Evolutionary conservation across 2,329 filamentous ascomycete genomes (phyloP), one percentile per base, ranked within the genome.

Genomic region (Penicillium fuscoglaucum): DNA sequence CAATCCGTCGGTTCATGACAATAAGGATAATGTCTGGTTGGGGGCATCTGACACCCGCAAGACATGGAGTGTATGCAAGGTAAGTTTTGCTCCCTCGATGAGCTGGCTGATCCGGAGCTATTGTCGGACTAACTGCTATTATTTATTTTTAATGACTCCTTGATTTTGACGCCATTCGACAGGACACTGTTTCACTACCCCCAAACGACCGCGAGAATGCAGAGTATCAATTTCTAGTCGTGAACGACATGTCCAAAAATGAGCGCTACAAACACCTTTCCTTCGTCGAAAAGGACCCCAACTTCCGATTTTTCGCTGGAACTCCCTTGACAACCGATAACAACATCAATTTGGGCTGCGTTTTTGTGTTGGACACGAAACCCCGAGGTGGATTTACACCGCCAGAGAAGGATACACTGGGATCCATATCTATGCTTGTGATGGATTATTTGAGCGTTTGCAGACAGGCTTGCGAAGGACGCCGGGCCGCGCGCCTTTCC

Each of bases 391-490:
- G 80, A 0, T 66, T 89, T 19, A 68, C 64, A 0, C 41, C 66
- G 2, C 41, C 52, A 8, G 71, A 76, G 51, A 73, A 71, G 56
- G 75, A 79, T 24, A 86, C 84, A 49, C 74, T 89, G 68, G 78
- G 81, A 44, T 84, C 85, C 41, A 78, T 88, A 72, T 77, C 81
- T 0, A 74, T 75, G 19, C 82, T 84, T 4, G 78, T 86, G 5
- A 85, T 86, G 75, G 81, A 85, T 39, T 86, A 88, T 57, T 70
- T 90, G 9, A 84, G 86, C 54, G 67, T 76, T n/a, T 72, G 82
- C 78, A 76, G 83, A 76, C 45, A 78, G 80, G 61, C 79, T 76
- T 60, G 80, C 74, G 53, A 82, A 78, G 55, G 83, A 81, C 63
- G 82, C 80, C 63, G 80, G 76, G 65, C 80, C 78, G 63, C 82